These are phyloP conservation scores for Linanthus parryae DNA, from an alignment of 148 eudicot genomes.

Conservation along the genomic window DNA sequence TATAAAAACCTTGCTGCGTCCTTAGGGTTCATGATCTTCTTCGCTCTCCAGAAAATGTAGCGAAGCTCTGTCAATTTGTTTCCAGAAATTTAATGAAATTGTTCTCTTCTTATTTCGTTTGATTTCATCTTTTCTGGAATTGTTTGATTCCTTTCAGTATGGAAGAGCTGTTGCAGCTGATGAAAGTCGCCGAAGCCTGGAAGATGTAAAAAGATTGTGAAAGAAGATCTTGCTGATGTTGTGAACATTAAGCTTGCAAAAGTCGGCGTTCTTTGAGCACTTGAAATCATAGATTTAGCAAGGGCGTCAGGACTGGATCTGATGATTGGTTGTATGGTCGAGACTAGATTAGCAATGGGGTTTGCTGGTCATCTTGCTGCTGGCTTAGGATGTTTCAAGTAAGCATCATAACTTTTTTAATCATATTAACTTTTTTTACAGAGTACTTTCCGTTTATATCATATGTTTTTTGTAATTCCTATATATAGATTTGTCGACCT, in stretches of 20 bases:
- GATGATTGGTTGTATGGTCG: slow-evolving; percentile 98
- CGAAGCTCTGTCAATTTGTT: no score
- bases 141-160: no score
- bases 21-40: no score
- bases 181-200: slow-evolving; percentile 75
- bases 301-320: slow-evolving; percentile 55
- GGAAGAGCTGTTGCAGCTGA: slow-evolving; percentile 86
- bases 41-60: no score
- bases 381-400: slow-evolving; percentile 90
- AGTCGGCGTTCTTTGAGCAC: slow-evolving; percentile 79
- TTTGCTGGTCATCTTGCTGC: slow-evolving; percentile 95
- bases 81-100: no score
- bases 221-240: slow-evolving; percentile 66
- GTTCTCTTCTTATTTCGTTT: no score
- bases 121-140: no score
- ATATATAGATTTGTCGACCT: slow-evolving; percentile 70
- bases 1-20: no score
- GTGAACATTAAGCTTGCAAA: slow-evolving; percentile 86
- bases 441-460: no score
- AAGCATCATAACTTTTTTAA: slow-evolving; percentile 14
- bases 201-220: slow-evolving; percentile 56
- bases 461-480: not conserved
- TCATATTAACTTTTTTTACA: no score
- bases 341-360: slow-evolving; percentile 93
- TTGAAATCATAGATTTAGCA: slow-evolving; percentile 59